These are phyloP conservation scores for Alternaria solani DNA, from an alignment of 2,329 filamentous ascomycete genomes.

Conservation along the genomic window DNA sequence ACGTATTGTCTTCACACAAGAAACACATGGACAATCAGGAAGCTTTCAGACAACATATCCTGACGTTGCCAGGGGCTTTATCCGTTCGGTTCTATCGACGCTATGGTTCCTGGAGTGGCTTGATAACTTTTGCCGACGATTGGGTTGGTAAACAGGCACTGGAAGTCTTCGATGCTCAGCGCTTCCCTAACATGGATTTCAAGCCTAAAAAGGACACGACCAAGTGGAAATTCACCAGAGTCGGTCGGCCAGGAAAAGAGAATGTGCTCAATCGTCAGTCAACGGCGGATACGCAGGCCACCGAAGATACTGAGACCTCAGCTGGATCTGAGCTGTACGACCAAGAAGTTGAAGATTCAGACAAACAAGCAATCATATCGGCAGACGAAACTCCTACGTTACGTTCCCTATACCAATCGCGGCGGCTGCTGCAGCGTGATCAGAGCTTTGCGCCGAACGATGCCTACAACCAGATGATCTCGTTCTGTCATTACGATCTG, in stretches of 20 bases:
- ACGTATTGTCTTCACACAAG: conserved; percentile 16
- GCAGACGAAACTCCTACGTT: conserved; percentile 38
- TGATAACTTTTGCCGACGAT: conserved; percentile 27
- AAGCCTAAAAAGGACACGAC: conserved; percentile 21
- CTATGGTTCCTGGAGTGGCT: conserved; percentile 33
- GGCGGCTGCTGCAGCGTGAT: conserved; percentile 34
- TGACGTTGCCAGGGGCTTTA: conserved; percentile 28
- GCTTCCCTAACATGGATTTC: conserved; percentile 28
- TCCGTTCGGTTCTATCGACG: conserved; percentile 32
- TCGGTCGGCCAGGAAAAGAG: not conserved
- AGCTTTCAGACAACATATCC: conserved; percentile 26
- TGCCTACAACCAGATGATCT: conserved; percentile 41
- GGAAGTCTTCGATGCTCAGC: conserved; percentile 21
- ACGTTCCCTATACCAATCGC: conserved; percentile 35
- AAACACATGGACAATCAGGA: conserved; percentile 26
- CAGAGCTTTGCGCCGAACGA: conserved; percentile 42
- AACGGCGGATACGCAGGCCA: not conserved
- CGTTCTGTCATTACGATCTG: conserved; percentile 42
- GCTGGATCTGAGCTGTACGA: not conserved
- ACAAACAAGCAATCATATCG: conserved; percentile 16
- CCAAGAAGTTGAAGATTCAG: not conserved
- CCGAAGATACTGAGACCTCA: not conserved
- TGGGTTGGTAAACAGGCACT: conserved; percentile 24
- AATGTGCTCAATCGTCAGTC: not conserved
- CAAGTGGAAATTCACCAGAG: conserved; percentile 27